phyloP scores from a whole-genome alignment of 2,329 filamentous ascomycete genomes.

The Ophiosphaerella narmari region DNA sequence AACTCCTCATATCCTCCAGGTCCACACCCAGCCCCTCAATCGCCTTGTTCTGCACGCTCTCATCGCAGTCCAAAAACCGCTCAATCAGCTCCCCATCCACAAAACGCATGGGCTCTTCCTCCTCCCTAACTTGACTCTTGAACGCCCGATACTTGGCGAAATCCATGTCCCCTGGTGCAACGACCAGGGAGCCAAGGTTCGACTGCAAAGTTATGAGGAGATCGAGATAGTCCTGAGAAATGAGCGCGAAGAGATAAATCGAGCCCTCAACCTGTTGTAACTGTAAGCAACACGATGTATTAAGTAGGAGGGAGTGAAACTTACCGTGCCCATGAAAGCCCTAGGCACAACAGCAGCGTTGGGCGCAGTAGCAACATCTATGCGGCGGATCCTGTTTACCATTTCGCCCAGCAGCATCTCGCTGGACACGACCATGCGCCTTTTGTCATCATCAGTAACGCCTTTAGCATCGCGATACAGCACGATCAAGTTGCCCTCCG shows the following conservation, averaged over 20 bases:
- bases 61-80: conserved; percentile 74
- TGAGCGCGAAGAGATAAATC: conserved; percentile 85
- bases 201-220: conserved; percentile 81
- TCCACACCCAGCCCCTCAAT: conserved; percentile 59
- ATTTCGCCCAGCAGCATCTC: conserved; percentile 90
- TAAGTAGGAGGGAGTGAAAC: conserved; percentile 32
- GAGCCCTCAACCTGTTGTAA: conserved; percentile 76
- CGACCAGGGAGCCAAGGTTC: conserved; percentile 68
- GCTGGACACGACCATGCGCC: conserved; percentile 71
- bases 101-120: conserved; percentile 80
- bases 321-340: conserved; percentile 87
- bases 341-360: conserved; percentile 74
- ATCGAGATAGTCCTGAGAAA: conserved; percentile 73
- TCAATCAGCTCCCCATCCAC: conserved; percentile 93
- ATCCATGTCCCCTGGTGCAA: conserved; percentile 71
- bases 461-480: conserved; percentile 74
- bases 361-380: conserved; percentile 68
- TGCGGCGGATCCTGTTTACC: conserved; percentile 82
- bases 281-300: conserved; percentile 13
- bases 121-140: conserved; percentile 70
- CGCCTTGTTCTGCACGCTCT: conserved; percentile 60
- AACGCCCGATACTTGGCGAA: conserved; percentile 85
- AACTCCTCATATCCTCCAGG: conserved; percentile 62
- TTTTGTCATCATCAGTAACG: conserved; percentile 74
- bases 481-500: conserved; percentile 84